Evolutionary conservation across 345 rosid genomes (phyloP), one percentile per base, ranked within the genome.

Genomic region (Crucihimalaya himalaica): DNA sequence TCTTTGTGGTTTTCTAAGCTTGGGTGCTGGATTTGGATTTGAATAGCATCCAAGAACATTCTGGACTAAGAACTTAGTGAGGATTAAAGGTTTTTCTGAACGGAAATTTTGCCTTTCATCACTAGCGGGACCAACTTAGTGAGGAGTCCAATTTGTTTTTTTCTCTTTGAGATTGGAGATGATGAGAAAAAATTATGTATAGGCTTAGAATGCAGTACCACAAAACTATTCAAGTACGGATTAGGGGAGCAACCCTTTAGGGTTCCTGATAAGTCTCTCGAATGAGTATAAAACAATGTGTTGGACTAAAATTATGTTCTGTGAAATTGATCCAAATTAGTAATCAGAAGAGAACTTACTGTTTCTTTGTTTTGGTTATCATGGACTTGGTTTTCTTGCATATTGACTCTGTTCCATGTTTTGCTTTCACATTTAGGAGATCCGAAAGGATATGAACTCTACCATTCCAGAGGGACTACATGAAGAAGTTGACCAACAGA

Each of bases 341-440:
- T 29, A 12, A 51, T 67, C 20, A 66, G 27, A 74, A 58, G 54
- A 43, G 6, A 42, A 32, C 37, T 31, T 54, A 46, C 25, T 45
- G 21, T 62, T 62, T 61, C 51, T 43, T 48, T 3, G 5, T 32
- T 61, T 11, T 50, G 15, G 18, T 39, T 27, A 57, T 53, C 57
- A 68, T 63, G 53, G 65, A 34, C 2, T 69, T 53, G 11, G 23
- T 63, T 54, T 68, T 35, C 54, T 70, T 69, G 69, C 28, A 25
- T 51, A 28, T 53, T 76, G 75, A 77, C 35, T 77, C 37, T 77
- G 11, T 56, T 37, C 28, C 47, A 35, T 55, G 47, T 77, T 58
- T 64, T 71, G 70, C 39, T 63, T 77, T 21, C n/a, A 48, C 35
- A 35, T 35, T 63, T 62, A 63, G 80, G 65, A 52, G 70, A 46